A percentile compares a stretch with the other conserved stretches of the same genome.
Conservation (phyloP, 2,329 filamentous ascomycete genomes). For the Keithomyces neogunnii region DNA sequence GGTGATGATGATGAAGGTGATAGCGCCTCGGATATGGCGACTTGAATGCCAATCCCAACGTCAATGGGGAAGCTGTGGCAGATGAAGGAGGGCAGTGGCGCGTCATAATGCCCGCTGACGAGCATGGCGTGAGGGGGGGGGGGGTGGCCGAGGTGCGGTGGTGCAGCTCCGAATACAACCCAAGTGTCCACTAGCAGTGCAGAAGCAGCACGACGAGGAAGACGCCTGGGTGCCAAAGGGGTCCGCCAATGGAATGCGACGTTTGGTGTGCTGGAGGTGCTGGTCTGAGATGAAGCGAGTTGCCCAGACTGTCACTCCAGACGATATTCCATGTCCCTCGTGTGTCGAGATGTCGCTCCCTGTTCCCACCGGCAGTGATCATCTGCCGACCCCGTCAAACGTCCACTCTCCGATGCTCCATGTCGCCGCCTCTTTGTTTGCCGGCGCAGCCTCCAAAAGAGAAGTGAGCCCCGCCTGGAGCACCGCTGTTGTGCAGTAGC, state of each 20-base stretch:
- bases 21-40: too few species aligned
- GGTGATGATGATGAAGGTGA: too few species aligned
- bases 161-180: neutral
- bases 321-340: too few species aligned
- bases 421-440: neutral
- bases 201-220: neutral
- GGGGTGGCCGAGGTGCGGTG: too few species aligned
- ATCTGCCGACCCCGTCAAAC: too few species aligned
- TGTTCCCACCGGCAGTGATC: neutral
- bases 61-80: neutral
- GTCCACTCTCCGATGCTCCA: too few species aligned
- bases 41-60: too few species aligned
- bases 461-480: too few species aligned
- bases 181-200: neutral
- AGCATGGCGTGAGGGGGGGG: too few species aligned
- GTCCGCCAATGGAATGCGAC: neutral
- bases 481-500: too few species aligned
- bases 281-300: neutral
- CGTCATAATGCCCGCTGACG: neutral
- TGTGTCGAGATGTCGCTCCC: neutral
- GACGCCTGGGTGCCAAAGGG: neutral
- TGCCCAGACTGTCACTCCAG: neutral
- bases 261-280: neutral
- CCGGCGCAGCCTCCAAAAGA: too few species aligned
- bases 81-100: neutral